Conservation (phyloP, 441 rosid genomes). For the Bocquillonia castaneifolia region DNA sequence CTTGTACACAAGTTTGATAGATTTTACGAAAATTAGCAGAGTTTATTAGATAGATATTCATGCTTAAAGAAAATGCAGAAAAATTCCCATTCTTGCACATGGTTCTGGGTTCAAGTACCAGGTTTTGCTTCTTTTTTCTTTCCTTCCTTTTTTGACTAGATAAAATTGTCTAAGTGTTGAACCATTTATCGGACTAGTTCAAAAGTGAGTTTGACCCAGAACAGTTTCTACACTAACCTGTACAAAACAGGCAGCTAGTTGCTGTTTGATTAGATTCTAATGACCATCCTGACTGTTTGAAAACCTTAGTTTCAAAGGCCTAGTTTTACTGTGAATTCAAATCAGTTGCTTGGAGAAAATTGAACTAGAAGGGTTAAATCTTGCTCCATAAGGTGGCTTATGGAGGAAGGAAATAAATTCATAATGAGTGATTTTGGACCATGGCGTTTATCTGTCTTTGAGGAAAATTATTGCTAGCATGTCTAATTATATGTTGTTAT, state of each 20-base stretch:
- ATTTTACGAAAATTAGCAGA: neutral
- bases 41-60: neutral
- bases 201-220: neutral
- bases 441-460: neutral
- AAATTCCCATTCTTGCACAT: neutral
- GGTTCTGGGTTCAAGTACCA: neutral
- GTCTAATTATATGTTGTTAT: conserved; percentile 10
- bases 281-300: neutral
- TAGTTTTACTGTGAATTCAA: too few relatives aligned
- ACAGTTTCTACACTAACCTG: neutral
- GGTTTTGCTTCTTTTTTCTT: neutral
- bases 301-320: neutral
- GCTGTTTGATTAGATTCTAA: neutral
- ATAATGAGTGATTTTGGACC: neutral
- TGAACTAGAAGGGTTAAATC: neutral
- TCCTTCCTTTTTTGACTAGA: neutral
- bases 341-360: neutral
- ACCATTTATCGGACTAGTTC: neutral
- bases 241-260: neutral
- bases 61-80: neutral
- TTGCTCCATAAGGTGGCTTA: neutral
- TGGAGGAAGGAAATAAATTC: neutral
- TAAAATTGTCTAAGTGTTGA: neutral
- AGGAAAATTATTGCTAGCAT: neutral
- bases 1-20: neutral